These are phyloP conservation scores for Skeletonema menzelii DNA, from an alignment of 108 stramenopile species.

Conservation along the genomic window DNA sequence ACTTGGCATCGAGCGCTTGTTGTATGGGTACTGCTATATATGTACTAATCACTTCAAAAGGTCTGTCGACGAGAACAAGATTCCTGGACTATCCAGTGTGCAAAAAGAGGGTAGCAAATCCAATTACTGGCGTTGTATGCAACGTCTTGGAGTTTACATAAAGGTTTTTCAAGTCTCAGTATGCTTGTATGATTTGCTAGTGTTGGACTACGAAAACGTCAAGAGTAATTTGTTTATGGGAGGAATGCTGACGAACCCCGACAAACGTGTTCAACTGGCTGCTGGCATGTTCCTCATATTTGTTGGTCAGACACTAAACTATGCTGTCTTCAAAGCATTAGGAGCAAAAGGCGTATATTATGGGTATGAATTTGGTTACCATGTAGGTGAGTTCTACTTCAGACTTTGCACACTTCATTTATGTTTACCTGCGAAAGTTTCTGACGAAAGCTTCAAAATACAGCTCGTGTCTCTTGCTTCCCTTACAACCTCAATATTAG, in stretches of 20 bases:
- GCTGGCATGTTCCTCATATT: conserved; percentile 29
- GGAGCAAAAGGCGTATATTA: conserved; percentile 56
- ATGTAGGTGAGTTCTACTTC: conserved; percentile 10
- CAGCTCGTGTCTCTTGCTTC: conserved; percentile 38
- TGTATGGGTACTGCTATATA: conserved; percentile 42
- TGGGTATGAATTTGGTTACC: conserved; percentile 55
- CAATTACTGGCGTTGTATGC: conserved; percentile 43
- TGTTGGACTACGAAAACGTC: conserved; percentile 28
- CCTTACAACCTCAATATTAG: conserved; percentile 51
- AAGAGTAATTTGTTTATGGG: conserved; percentile 20
- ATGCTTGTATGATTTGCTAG: conserved; percentile 32
- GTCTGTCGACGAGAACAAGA: conserved; percentile 32
- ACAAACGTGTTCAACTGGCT: conserved; percentile 20
- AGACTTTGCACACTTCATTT: too few species aligned
- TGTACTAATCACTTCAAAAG: conserved; percentile 47
- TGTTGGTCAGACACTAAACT: conserved; percentile 48
- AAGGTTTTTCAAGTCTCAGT: conserved; percentile 48
- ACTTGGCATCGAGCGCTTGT: conserved; percentile 42
- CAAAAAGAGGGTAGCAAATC: conserved; percentile 14
- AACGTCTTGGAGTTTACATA: conserved; percentile 44
- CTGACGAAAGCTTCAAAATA: too few species aligned
- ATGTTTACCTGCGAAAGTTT: too few species aligned
- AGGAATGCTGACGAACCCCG: conserved; percentile 20
- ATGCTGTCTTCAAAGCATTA: conserved; percentile 49
- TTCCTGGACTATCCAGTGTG: conserved; percentile 28